Conservation (phyloP, 306 rosid genomes). For the Lablab purpureus region DNA sequence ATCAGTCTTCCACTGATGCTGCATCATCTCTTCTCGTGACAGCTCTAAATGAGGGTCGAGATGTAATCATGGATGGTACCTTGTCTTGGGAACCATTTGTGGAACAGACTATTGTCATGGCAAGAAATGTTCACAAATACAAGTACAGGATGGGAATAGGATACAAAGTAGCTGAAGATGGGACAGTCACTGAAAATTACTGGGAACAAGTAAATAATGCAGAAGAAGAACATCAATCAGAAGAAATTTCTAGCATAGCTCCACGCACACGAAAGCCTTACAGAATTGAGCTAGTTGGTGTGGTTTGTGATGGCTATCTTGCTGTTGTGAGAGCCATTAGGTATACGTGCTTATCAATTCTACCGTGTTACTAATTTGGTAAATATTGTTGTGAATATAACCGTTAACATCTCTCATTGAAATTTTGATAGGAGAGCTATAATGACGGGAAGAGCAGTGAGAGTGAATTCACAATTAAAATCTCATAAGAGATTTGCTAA, state of each 20-base stretch:
- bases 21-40: slow-evolving; percentile 90
- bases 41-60: slow-evolving; percentile 88
- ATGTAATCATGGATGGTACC: slow-evolving; percentile 94
- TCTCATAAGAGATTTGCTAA: slow-evolving; percentile 96
- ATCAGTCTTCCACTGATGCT: slow-evolving; percentile 83
- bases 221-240: slow-evolving; percentile 45
- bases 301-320: slow-evolving; percentile 89
- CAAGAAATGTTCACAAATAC: slow-evolving; percentile 75
- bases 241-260: slow-evolving; percentile 23
- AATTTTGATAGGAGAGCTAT: slow-evolving; percentile 78
- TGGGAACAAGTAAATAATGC: slow-evolving; percentile 73
- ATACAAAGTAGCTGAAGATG: slow-evolving; percentile 72
- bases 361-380: slow-evolving; percentile 1
- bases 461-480: slow-evolving; percentile 82
- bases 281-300: slow-evolving; percentile 92
- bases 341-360: slow-evolving; percentile 41
- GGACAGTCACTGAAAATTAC: slow-evolving; percentile 71
- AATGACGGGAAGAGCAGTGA: slow-evolving; percentile 82
- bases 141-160: slow-evolving; percentile 92
- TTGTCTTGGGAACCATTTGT: slow-evolving; percentile 92
- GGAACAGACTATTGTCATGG: slow-evolving; percentile 83
- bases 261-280: slow-evolving; percentile 61
- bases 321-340: slow-evolving; percentile 95
- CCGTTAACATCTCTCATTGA: slow-evolving; percentile 8
- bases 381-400: not conserved